Evolutionary conservation across 495 filamentous ascomycete genomes (phyloP).

Genomic region (Corynascus novoguineensis): DNA sequence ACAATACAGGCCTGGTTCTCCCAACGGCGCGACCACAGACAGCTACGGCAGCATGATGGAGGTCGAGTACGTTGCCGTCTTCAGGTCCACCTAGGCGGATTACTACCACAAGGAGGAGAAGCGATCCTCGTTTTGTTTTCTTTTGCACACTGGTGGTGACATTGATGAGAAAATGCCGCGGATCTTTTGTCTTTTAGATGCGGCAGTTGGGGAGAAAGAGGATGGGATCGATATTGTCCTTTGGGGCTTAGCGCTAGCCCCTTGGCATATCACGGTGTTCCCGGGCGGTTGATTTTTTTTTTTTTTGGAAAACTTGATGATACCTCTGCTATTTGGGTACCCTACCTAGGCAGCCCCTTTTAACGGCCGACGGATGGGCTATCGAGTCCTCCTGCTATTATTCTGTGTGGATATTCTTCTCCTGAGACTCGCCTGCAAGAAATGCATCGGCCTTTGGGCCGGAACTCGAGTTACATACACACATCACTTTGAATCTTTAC

Average conservation of each 20-base stretch:
- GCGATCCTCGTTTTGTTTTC: not conserved
- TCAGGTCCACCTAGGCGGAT: conserved; percentile 13
- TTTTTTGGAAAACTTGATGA: not conserved
- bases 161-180: not conserved
- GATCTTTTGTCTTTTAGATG: not conserved
- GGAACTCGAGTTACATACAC: too few relatives aligned
- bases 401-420: too few relatives aligned
- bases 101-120: too few relatives aligned
- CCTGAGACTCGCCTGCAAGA: too few relatives aligned
- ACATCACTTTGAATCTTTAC: too few relatives aligned
- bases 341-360: too few relatives aligned
- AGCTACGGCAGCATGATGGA: conserved; percentile 49
- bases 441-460: too few relatives aligned
- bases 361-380: too few relatives aligned
- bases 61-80: conserved; percentile 44
- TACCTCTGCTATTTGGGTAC: not conserved
- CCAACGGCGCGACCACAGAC: conserved; percentile 32
- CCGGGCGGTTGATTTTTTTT: too few relatives aligned
- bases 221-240: not conserved
- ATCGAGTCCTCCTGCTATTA: too few relatives aligned
- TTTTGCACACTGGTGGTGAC: too few relatives aligned
- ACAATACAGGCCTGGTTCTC: conserved; percentile 24
- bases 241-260: too few relatives aligned
- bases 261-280: not conserved
- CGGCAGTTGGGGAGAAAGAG: not conserved